Conservation (phyloP, 495 filamentous ascomycete species). For the Penicillium canariense region DNA sequence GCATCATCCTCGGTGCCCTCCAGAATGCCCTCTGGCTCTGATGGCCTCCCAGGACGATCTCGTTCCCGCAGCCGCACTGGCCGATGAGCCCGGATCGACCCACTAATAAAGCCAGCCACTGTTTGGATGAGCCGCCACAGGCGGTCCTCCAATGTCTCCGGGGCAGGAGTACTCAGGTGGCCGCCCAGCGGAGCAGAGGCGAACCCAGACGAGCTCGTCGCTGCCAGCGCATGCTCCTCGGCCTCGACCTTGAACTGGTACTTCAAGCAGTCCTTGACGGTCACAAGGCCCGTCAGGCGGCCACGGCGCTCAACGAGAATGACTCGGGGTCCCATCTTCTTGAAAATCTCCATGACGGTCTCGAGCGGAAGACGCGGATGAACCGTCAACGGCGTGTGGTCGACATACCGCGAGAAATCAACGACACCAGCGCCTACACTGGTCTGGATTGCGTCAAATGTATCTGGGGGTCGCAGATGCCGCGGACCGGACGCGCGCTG, state of each 20-base stretch:
- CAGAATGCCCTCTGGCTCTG: conserved; percentile 48
- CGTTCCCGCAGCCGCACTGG: conserved; percentile 30
- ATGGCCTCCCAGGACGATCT: conserved; percentile 48
- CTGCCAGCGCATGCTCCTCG: conserved; percentile 65
- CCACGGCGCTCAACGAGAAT: conserved; percentile 92
- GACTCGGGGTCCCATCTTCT: conserved; percentile 94
- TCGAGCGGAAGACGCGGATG: conserved; percentile 91
- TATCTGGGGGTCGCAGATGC: conserved; percentile 48
- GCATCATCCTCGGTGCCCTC: conserved; percentile 67
- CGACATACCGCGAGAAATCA: conserved; percentile 85
- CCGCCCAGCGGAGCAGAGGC: conserved; percentile 28
- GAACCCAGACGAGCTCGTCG: conserved; percentile 45
- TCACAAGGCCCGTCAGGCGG: conserved; percentile 78
- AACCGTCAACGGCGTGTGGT: conserved; percentile 85
- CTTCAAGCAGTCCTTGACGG: conserved; percentile 95
- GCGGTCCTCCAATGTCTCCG: conserved; percentile 55
- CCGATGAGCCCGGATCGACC: conserved; percentile 8
- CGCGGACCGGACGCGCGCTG: conserved; percentile 34
- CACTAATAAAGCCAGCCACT: conserved; percentile 35
- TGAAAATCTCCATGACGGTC: conserved; percentile 98
- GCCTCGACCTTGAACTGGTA: conserved; percentile 97
- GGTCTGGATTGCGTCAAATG: conserved; percentile 62
- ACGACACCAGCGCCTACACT: conserved; percentile 57
- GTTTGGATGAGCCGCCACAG: conserved; percentile 65
- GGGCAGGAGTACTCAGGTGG: conserved; percentile 21